A percentile compares a stretch with the other conserved stretches of the same genome.
Evolutionary conservation across 2,329 filamentous ascomycete species (phyloP).

Genomic region (Torrubiellomyces zombiae): DNA sequence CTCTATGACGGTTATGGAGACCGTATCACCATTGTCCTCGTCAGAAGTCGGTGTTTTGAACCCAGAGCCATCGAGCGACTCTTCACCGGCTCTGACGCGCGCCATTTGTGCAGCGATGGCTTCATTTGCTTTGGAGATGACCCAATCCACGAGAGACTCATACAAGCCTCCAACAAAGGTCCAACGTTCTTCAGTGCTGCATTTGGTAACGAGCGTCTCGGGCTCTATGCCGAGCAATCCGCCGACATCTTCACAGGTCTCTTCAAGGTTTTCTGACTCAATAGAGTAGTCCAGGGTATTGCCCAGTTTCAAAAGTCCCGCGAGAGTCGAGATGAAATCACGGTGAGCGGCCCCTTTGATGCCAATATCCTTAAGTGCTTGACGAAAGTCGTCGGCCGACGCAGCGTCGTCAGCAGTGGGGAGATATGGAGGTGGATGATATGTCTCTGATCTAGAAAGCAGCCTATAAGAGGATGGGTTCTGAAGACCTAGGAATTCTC

Average conservation of each 20-base stretch:
- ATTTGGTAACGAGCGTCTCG: conserved; percentile 61
- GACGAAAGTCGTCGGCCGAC: conserved; percentile 80
- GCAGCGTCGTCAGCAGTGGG: conserved; percentile 86
- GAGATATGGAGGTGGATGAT: conserved; percentile 70
- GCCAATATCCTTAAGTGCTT: conserved; percentile 75
- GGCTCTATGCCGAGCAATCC: conserved; percentile 76
- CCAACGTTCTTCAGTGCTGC: conserved; percentile 69
- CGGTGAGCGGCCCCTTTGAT: conserved; percentile 77
- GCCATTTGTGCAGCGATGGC: conserved; percentile 64
- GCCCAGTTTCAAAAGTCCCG: conserved; percentile 77
- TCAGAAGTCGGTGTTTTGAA: conserved; percentile 47
- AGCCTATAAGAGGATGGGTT: conserved; percentile 61
- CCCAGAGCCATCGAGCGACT: conserved; percentile 48
- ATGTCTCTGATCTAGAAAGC: conserved; percentile 70
- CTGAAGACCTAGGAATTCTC: conserved; percentile 74
- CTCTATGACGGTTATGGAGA: conserved; percentile 78
- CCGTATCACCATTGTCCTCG: conserved; percentile 65
- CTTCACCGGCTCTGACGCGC: conserved; percentile 46
- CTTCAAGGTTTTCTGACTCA: conserved; percentile 69
- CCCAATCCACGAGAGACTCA: conserved; percentile 88
- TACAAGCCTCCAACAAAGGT: conserved; percentile 76
- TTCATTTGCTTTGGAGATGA: conserved; percentile 75
- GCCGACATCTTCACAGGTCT: conserved; percentile 79
- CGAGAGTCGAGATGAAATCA: conserved; percentile 70
- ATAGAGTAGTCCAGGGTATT: conserved; percentile 75